Percentiles rank a stretch among this genome's conserved stretches.
Evolutionary conservation across 1,139 yeast species (phyloP).

Genomic region (Debaryomycetaceae sp.): DNA sequence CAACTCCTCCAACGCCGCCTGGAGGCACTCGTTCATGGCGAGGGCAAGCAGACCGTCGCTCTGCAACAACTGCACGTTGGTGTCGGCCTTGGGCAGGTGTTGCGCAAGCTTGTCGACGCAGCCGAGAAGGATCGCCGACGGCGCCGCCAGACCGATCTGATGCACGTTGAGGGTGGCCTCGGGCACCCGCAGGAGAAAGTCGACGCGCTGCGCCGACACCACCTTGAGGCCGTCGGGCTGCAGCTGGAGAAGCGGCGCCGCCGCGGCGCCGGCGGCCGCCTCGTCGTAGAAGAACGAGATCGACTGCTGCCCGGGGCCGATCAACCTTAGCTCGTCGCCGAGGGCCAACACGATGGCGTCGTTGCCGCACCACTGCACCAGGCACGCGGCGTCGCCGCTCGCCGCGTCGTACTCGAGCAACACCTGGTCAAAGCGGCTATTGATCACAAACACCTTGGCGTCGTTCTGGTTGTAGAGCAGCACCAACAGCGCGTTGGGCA

Average conservation of each 20-base stretch:
- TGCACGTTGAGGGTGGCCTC: constrained; percentile 58
- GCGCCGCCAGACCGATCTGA: constrained; percentile 77
- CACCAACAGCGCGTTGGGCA: constrained; percentile 61
- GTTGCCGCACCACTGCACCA: constrained; percentile 79
- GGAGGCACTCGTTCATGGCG: constrained; percentile 71
- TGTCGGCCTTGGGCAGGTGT: constrained; percentile 81
- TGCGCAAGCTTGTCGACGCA: constrained; percentile 69
- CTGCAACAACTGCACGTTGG: constrained; percentile 56
- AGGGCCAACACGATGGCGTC: constrained; percentile 67
- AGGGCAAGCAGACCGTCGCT: constrained; percentile 47
- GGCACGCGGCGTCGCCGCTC: constrained; percentile 34
- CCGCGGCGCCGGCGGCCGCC: constrained; percentile 25
- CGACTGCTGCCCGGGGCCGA: constrained; percentile 70
- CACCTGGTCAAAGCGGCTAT: constrained; percentile 45
- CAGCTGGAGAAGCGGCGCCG: constrained; percentile 36
- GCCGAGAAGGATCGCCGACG: constrained; percentile 79
- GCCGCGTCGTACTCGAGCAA: constrained; percentile 49
- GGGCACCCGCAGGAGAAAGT: constrained; percentile 65
- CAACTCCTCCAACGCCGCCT: constrained; percentile 75
- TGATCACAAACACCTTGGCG: constrained; percentile 50
- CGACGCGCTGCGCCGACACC: constrained; percentile 53
- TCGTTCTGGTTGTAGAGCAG: constrained; percentile 46
- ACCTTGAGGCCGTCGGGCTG: constrained; percentile 73
- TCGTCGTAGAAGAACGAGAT: constrained; percentile 38
- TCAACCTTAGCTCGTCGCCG: constrained; percentile 61